Conservation (phyloP, 768 basidiomycete species). For the Agaricus subrufescens region DNA sequence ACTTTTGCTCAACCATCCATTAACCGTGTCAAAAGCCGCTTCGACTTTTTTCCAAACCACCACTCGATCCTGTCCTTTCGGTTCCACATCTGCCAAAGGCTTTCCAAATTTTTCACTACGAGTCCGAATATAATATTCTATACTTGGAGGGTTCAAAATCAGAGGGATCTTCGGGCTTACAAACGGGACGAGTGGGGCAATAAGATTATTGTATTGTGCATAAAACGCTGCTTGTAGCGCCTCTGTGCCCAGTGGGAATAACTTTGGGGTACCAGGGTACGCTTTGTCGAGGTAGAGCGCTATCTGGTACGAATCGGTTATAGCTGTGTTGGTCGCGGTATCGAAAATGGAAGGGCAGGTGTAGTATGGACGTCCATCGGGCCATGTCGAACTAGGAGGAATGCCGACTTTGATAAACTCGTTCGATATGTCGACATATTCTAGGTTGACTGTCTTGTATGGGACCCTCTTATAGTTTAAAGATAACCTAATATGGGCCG, state of each 20-base stretch:
- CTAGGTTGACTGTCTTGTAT: slow-evolving; percentile 37
- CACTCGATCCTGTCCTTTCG: background rate
- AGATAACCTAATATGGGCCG: background rate
- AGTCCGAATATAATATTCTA: slow-evolving; percentile 7
- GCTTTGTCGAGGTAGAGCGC: slow-evolving; percentile 38
- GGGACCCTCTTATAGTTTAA: slow-evolving; percentile 9
- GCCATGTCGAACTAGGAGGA: slow-evolving; percentile 14
- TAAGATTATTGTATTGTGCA: background rate
- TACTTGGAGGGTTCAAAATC: slow-evolving; percentile 4
- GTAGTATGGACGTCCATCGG: slow-evolving; percentile 25
- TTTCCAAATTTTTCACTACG: background rate
- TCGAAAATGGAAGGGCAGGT: slow-evolving; percentile 43
- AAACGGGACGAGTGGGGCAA: no score
- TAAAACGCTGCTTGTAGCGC: slow-evolving; percentile 27
- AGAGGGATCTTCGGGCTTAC: background rate
- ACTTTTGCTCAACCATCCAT: slow-evolving; percentile 7
- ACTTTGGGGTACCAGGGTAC: slow-evolving; percentile 30
- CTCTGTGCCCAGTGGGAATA: slow-evolving; percentile 28
- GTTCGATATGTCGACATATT: slow-evolving; percentile 33
- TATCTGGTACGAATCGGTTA: slow-evolving; percentile 36
- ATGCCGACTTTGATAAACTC: slow-evolving; percentile 22
- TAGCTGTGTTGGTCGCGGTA: slow-evolving; percentile 23
- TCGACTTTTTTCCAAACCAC: slow-evolving; percentile 11
- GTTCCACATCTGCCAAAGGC: background rate
- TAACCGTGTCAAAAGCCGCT: slow-evolving; percentile 10